Conservation (phyloP, 129 eudicot genomes). For the Ambrosia artemisiifolia region DNA sequence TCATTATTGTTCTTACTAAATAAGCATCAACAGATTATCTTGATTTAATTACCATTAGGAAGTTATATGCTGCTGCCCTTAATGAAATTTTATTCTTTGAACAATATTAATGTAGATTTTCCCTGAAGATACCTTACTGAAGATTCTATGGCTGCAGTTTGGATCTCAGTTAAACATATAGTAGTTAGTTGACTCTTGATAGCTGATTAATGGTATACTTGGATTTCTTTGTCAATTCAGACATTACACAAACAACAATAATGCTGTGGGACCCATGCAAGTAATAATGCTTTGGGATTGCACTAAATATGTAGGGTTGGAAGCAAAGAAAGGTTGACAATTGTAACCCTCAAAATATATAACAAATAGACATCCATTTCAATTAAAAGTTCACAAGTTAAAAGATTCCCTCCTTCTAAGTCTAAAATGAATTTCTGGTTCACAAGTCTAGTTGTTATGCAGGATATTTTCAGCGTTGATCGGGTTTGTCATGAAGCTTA, state of each 20-base stretch:
- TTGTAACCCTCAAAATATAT: background rate
- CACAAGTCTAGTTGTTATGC: background rate
- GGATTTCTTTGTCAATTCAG: slow-evolving; percentile 11
- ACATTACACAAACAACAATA: background rate
- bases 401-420: too few relatives aligned
- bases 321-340: background rate
- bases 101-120: slow-evolving; percentile 32
- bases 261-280: slow-evolving; percentile 13
- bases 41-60: slow-evolving; percentile 15
- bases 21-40: slow-evolving; percentile 1
- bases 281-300: background rate
- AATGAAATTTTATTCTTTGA: slow-evolving; percentile 24
- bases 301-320: slow-evolving; percentile 4
- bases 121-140: slow-evolving; percentile 34
- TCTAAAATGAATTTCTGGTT: background rate
- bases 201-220: slow-evolving; percentile 24
- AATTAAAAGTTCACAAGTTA: too few relatives aligned
- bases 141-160: slow-evolving; percentile 39
- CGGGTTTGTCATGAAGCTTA: background rate
- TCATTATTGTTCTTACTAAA: slow-evolving; percentile 14
- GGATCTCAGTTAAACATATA: slow-evolving; percentile 25
- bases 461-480: background rate
- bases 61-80: slow-evolving; percentile 14
- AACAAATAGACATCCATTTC: background rate
- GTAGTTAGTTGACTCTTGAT: slow-evolving; percentile 30